Evolutionary conservation across 1,284 basidiomycete genomes (phyloP).

Genomic region (Phylloboletellus chloephorus): DNA sequence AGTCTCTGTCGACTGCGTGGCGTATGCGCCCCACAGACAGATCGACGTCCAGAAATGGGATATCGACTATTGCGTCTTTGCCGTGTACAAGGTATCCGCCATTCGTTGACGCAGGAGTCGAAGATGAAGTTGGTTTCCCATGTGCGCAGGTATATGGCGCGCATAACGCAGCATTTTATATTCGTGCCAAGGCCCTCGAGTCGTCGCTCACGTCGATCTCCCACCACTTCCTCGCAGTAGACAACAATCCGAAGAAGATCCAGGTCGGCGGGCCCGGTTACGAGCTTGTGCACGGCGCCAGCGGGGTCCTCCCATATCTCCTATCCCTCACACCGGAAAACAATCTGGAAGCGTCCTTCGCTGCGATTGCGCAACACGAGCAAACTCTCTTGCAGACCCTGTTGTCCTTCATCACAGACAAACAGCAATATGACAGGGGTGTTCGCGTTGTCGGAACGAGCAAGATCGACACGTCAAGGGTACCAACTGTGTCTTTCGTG

Average conservation of each 20-base stretch:
- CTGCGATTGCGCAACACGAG: constrained; percentile 44
- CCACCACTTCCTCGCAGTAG: constrained; percentile 66
- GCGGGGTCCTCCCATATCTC: constrained; percentile 61
- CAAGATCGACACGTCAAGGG: constrained; percentile 38
- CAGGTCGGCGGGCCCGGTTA: constrained; percentile 71
- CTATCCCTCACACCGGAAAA: constrained; percentile 48
- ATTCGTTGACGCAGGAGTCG: neutral
- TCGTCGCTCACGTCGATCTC: constrained; percentile 51
- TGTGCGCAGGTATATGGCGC: constrained; percentile 62
- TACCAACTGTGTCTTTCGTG: constrained; percentile 71
- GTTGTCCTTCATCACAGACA: constrained; percentile 37
- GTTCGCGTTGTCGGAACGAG: constrained; percentile 66
- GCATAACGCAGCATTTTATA: constrained; percentile 65
- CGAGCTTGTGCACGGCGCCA: constrained; percentile 58
- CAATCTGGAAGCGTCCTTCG: constrained; percentile 44
- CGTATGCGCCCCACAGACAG: constrained; percentile 69
- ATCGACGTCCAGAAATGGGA: constrained; percentile 73
- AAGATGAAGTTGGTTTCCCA: neutral
- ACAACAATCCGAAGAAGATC: constrained; percentile 52
- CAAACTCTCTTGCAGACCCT: constrained; percentile 38
- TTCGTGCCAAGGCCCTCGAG: constrained; percentile 42
- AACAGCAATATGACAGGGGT: constrained; percentile 45
- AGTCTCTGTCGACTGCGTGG: constrained; percentile 70
- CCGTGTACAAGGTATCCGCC: constrained; percentile 70
- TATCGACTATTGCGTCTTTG: constrained; percentile 67